These are phyloP conservation scores for Apiospora hydei DNA, from an alignment of 2,329 filamentous ascomycete genomes.

Conservation along the genomic window DNA sequence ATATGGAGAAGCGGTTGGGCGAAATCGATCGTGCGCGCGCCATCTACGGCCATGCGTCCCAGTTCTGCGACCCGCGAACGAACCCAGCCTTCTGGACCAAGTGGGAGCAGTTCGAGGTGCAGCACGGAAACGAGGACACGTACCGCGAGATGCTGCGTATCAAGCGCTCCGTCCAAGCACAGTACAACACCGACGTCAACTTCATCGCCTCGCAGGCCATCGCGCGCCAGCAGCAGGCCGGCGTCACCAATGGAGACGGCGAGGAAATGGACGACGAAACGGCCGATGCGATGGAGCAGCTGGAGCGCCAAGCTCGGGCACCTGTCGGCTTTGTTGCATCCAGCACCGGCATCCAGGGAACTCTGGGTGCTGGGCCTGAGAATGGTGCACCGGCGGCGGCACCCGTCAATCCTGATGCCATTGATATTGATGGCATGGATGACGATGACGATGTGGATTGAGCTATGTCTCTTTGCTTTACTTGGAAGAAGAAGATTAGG, in stretches of 20 bases:
- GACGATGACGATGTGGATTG: constrained; percentile 51
- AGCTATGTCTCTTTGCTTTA: constrained; percentile 23
- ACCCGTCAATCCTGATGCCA: constrained; percentile 80
- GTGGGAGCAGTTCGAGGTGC: constrained; percentile 97
- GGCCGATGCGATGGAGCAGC: constrained; percentile 84
- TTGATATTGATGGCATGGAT: constrained; percentile 78
- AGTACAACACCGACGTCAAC: constrained; percentile 98
- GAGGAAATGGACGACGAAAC: constrained; percentile 57
- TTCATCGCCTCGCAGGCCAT: constrained; percentile 97
- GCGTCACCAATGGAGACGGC: constrained; percentile 48
- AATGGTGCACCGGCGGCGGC: constrained; percentile 53
- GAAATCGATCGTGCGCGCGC: constrained; percentile 95
- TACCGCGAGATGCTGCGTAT: constrained; percentile 99
- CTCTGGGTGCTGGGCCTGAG: constrained; percentile 50
- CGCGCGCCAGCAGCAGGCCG: constrained; percentile 73
- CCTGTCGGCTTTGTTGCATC: constrained; percentile 92
- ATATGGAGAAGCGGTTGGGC: constrained; percentile 90
- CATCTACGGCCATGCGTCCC: constrained; percentile 95
- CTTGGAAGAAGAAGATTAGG: constrained; percentile 19
- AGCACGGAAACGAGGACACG: constrained; percentile 98
- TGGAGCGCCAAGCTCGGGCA: constrained; percentile 88
- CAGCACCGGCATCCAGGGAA: constrained; percentile 74
- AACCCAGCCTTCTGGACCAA: constrained; percentile 92
- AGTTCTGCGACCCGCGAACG: constrained; percentile 95
- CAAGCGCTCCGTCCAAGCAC: constrained; percentile 95